Evolutionary conservation across 495 filamentous ascomycete genomes (phyloP).

Genomic region (Aspergillus olivimuriae): DNA sequence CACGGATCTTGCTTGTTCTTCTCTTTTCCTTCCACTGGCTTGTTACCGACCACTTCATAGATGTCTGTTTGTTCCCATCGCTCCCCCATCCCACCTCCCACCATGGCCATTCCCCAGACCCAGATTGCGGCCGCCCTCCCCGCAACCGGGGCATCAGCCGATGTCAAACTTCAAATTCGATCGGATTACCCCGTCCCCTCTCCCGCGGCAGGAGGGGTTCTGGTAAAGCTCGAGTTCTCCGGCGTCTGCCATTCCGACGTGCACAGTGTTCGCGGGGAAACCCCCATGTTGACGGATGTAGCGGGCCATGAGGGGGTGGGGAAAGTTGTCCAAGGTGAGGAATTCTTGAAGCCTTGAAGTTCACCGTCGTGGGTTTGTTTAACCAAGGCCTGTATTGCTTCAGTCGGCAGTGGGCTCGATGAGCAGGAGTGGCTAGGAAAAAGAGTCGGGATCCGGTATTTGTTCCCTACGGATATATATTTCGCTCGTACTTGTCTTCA

Average conservation of each 20-base stretch:
- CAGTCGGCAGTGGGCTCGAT: slow-evolving; percentile 28
- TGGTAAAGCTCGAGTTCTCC: slow-evolving; percentile 38
- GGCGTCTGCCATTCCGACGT: slow-evolving; percentile 41
- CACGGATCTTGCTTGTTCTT: too few relatives aligned
- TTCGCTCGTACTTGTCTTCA: background rate
- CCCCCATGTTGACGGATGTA: slow-evolving; percentile 41
- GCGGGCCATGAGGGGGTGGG: slow-evolving; percentile 42
- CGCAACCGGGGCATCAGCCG: slow-evolving; percentile 15
- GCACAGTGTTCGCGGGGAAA: slow-evolving; percentile 39
- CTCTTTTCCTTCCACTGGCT: too few relatives aligned
- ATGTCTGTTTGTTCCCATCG: background rate
- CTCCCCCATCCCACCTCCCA: background rate
- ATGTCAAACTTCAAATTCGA: slow-evolving; percentile 23
- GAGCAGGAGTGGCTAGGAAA: slow-evolving; percentile 28
- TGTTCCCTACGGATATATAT: background rate
- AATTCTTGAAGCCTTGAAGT: background rate
- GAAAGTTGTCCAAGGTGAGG: slow-evolving; percentile 29
- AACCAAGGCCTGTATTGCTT: too few relatives aligned
- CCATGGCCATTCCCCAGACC: slow-evolving; percentile 23
- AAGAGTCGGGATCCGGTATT: slow-evolving; percentile 34
- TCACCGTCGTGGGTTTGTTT: too few relatives aligned
- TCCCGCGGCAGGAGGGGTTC: slow-evolving; percentile 28
- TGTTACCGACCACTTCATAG: too few relatives aligned
- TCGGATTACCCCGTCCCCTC: slow-evolving; percentile 26
- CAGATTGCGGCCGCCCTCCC: slow-evolving; percentile 34